Percentiles rank a stretch among this genome's conserved stretches.
Evolutionary conservation across 169 alveolate genomes (phyloP).

Genomic region (Cyclospora cayetanensis): DNA sequence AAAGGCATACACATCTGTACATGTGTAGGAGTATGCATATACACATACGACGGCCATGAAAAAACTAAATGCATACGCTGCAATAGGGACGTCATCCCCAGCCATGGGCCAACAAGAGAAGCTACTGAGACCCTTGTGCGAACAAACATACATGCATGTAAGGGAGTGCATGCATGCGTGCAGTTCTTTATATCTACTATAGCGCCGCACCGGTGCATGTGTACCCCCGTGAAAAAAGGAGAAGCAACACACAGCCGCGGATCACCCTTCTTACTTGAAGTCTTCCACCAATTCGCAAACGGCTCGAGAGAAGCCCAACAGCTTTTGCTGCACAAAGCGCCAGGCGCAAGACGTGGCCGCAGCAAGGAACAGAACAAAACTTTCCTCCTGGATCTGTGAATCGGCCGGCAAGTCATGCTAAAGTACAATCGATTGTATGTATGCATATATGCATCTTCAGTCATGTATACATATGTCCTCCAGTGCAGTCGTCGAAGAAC

Average conservation of each 20-base stretch:
- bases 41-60: no score
- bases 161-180: neutral
- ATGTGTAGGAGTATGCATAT: neutral
- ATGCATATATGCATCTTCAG: no score
- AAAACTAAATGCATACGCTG: no score
- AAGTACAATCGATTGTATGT: neutral
- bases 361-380: no score
- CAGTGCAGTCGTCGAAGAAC: no score
- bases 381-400: neutral
- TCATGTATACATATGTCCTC: no score
- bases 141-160: neutral
- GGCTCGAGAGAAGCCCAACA: neutral
- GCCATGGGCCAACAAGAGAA: no score
- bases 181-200: no score
- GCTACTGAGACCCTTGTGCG: neutral
- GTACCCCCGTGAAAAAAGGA: neutral
- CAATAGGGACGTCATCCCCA: no score
- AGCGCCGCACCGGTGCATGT: no score
- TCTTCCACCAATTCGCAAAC: conserved; percentile 64
- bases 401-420: neutral
- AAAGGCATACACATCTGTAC: no score
- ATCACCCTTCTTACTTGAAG: conserved; percentile 29
- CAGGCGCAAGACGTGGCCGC: no score
- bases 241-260: neutral
- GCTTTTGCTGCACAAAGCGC: neutral